phyloP scores from a whole-genome alignment of 225 moss, liverwort and hornwort genomes.

The Lunularia cruciata region DNA sequence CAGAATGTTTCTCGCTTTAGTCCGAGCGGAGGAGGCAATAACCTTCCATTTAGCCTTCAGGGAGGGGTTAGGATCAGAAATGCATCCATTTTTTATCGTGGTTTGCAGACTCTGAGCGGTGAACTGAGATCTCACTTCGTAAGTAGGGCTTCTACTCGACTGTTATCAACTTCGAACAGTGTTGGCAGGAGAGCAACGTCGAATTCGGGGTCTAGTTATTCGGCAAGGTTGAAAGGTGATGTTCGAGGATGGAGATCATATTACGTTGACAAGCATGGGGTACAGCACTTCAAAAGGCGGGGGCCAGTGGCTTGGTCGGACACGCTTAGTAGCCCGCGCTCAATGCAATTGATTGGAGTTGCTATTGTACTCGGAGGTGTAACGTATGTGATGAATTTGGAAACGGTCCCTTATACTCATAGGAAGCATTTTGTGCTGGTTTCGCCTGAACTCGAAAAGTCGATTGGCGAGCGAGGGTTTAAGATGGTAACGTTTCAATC shows the following conservation, averaged over 20 bases:
- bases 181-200: neutral
- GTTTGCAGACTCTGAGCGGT: constrained; percentile 2
- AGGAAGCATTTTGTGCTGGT: constrained; percentile 79
- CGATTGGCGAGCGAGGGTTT: constrained; percentile 73
- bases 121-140: neutral
- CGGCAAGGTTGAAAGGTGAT: neutral
- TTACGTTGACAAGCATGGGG: constrained; percentile 61
- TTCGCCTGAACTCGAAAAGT: constrained; percentile 57
- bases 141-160: neutral
- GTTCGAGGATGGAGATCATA: constrained; percentile 49
- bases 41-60: neutral
- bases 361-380: constrained; percentile 48
- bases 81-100: neutral
- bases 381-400: constrained; percentile 60
- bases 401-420: constrained; percentile 88
- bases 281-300: constrained; percentile 83
- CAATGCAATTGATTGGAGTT: constrained; percentile 45
- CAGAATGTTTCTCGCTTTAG: neutral
- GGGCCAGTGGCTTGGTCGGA: constrained; percentile 56
- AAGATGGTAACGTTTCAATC: too few species aligned
- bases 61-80: neutral
- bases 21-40: neutral
- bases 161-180: neutral
- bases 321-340: constrained; percentile 30
- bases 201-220: constrained; percentile 6